phyloP scores from a whole-genome alignment of 441 rosid species.

The Jatropha multifida region DNA sequence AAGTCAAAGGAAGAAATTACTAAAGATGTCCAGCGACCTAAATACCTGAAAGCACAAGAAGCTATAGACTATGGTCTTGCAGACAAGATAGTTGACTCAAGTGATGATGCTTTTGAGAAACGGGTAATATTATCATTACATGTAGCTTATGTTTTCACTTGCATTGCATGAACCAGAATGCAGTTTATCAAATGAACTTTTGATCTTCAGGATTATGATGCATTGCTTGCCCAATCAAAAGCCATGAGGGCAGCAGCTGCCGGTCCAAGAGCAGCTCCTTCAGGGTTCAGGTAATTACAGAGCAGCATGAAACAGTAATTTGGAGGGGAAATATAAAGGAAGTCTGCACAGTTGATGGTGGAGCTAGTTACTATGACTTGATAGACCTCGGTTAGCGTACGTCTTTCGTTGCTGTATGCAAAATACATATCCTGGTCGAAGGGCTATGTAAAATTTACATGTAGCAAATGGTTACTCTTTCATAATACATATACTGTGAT shows the following conservation, averaged over 20 bases:
- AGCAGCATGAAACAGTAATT: neutral
- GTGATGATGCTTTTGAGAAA: conserved; percentile 55
- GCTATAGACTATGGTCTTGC: conserved; percentile 84
- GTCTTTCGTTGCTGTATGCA: neutral
- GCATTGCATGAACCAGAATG: neutral
- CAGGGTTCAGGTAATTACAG: conserved; percentile 49
- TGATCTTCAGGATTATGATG: conserved; percentile 61
- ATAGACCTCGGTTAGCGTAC: neutral
- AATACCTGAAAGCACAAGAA: conserved; percentile 61
- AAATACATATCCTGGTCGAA: conserved; percentile 6
- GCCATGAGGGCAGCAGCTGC: conserved; percentile 60
- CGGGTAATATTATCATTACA: conserved; percentile 40
- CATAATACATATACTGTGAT: neutral
- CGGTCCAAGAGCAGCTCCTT: conserved; percentile 56
- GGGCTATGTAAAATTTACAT: conserved; percentile 8
- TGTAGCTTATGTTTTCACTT: conserved; percentile 4
- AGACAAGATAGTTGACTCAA: conserved; percentile 69
- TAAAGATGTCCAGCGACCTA: conserved; percentile 64
- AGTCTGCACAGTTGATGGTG: conserved; percentile 1
- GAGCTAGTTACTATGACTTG: neutral
- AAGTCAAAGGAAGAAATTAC: conserved; percentile 72
- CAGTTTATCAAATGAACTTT: neutral
- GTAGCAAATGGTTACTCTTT: neutral
- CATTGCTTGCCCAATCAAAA: conserved; percentile 55
- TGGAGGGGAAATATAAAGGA: conserved; percentile 6